phyloP scores from a whole-genome alignment of 2,329 filamentous ascomycete species.

The Kalaharituber pfeilii region DNA sequence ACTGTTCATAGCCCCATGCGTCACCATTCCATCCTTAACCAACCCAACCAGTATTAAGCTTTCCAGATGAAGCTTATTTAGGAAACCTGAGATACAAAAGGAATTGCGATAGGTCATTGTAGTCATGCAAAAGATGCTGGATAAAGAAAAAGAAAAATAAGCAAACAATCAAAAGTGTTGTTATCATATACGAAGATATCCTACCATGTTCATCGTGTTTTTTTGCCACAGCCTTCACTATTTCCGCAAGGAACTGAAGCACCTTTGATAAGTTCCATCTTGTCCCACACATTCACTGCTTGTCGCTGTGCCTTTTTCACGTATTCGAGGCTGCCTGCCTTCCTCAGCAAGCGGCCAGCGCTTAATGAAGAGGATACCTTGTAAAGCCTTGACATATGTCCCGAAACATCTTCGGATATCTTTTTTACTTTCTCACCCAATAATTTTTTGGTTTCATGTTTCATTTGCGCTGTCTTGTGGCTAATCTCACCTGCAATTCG shows the following conservation, averaged over 20 bases:
- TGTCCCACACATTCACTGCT: constrained; percentile 14
- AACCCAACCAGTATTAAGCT: not conserved
- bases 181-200: constrained; percentile 4
- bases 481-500: constrained; percentile 19
- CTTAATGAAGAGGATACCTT: not conserved
- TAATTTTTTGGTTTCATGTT: constrained; percentile 10
- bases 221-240: constrained; percentile 9
- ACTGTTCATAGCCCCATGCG: not conserved
- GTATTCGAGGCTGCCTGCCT: constrained; percentile 5
- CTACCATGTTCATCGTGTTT: constrained; percentile 9
- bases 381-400: constrained; percentile 11
- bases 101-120: not conserved
- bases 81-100: constrained; percentile 4
- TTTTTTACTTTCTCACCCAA: constrained; percentile 15
- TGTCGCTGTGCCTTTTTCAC: constrained; percentile 15
- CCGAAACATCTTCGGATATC: constrained; percentile 10
- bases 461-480: constrained; percentile 17
- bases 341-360: not conserved
- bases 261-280: not conserved
- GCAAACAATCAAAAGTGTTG: not conserved
- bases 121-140: constrained; percentile 1
- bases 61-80: constrained; percentile 3
- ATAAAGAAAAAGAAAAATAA: constrained; percentile 3
- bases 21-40: not conserved
- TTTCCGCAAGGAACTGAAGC: not conserved